phyloP scores from a whole-genome alignment of 2,329 filamentous ascomycete genomes.

The Cladophialophora psammophila region DNA sequence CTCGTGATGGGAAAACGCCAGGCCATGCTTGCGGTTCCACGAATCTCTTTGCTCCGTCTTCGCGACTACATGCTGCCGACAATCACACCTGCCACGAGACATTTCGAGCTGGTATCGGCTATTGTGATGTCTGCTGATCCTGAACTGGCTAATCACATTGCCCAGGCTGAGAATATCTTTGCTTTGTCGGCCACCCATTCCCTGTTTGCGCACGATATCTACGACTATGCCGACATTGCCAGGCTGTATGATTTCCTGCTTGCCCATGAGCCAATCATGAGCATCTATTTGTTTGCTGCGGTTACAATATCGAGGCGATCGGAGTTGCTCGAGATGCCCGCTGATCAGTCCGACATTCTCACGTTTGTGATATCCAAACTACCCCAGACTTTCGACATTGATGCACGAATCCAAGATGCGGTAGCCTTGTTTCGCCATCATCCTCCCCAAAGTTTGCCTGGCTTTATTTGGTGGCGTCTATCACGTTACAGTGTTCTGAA shows the following conservation, averaged over 20 bases:
- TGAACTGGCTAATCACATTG: conserved; percentile 75
- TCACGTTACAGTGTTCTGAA: conserved; percentile 83
- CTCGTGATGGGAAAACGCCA: conserved; percentile 75
- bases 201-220: conserved; percentile 95
- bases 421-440: conserved; percentile 67
- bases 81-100: conserved; percentile 78
- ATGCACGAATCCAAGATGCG: conserved; percentile 74
- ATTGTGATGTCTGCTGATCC: conserved; percentile 78
- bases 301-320: conserved; percentile 81
- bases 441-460: conserved; percentile 74
- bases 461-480: conserved; percentile 72
- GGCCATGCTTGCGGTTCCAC: conserved; percentile 71
- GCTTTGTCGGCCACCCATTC: conserved; percentile 92
- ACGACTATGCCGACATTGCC: conserved; percentile 85
- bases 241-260: conserved; percentile 92
- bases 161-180: conserved; percentile 83
- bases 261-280: conserved; percentile 84
- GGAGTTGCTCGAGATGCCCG: conserved; percentile 83
- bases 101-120: conserved; percentile 85
- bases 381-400: conserved; percentile 80
- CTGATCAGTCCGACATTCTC: conserved; percentile 89
- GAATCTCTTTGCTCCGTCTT: conserved; percentile 88
- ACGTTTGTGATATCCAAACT: conserved; percentile 88
- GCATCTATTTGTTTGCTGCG: conserved; percentile 89
- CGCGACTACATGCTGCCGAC: conserved; percentile 97